Base-by-base conservation (phyloP, 371 early-diverging fungal species). In the Mortierella sp. region DNA sequence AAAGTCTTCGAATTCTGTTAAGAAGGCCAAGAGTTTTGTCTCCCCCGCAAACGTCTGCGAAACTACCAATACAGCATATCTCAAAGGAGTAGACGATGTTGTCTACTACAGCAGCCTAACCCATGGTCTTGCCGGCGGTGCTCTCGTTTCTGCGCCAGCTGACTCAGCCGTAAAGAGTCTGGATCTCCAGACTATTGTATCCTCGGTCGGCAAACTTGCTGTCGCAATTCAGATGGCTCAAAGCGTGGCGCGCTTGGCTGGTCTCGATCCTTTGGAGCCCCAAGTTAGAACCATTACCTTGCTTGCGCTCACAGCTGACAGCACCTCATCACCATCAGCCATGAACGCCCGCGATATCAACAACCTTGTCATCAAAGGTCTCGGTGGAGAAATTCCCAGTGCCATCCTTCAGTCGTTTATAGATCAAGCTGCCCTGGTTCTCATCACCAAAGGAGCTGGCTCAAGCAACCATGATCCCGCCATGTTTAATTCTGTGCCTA, bases 201-300 rank as follows among this genome's bases (percentile, higher is more conserved):
- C 26, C 19, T 67, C 81, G 1, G 49, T 81, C 15, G 66, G 75
- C 28, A 81, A 68, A 47, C 69, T 81, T 15, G 75, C 81, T 9
- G 68, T 75, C 42, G 75, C 75, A 42, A 31, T 75, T 23, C 71
- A 81, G 22, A 75, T 81, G 75, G 72, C 72, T 8, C 81, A 81
- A 34, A 71, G 64, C 37, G 71, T 81, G 31, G 81, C 81, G 0
- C 68, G 72, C 12, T 43, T 81, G 22, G 72, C 72, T 10, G 72
- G 66, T 0, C 31, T 75, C 31, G 35, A 71, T n/a, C 72, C 72
- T 6, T 29, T 61, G 5, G 72, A 81, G 15, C 49, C n/a, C 7
- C 35, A 17, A 0, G 81, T 81, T 45, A 71, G 81, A 23, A 32
- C 75, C 15, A 66, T 75, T 22, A 54, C 62, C 31, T 75, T 54